Evolutionary conservation across 352 stramenopile species (phyloP).

Genomic region (Thalassiosira hispida): DNA sequence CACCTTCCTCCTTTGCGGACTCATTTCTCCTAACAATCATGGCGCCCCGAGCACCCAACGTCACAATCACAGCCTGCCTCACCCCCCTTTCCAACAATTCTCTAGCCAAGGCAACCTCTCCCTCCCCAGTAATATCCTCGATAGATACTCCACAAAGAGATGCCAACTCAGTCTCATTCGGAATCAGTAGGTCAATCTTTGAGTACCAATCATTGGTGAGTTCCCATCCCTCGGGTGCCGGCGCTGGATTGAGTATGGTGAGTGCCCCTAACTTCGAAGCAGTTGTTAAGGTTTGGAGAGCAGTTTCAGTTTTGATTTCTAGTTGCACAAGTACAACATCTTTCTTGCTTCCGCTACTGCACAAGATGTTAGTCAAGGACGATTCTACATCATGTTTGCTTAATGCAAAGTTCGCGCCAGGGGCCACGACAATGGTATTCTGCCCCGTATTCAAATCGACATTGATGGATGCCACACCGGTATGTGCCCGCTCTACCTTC

Average conservation of each 20-base stretch:
- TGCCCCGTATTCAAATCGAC: conserved; percentile 77
- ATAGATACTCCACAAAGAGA: conserved; percentile 44
- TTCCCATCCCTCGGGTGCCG: conserved; percentile 66
- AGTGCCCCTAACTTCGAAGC: conserved; percentile 63
- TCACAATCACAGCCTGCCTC: conserved; percentile 78
- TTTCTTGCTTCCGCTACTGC: conserved; percentile 16
- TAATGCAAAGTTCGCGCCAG: conserved; percentile 78
- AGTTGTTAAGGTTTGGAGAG: conserved; percentile 68
- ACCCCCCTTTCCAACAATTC: conserved; percentile 67
- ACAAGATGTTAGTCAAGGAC: conserved; percentile 29
- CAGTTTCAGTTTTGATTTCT: conserved; percentile 74
- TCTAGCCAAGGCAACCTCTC: conserved; percentile 64
- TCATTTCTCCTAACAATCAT: conserved; percentile 72
- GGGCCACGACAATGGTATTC: conserved; percentile 84
- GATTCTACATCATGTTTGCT: conserved; percentile 61
- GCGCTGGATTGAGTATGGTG: conserved; percentile 84
- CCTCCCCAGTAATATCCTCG: conserved; percentile 41
- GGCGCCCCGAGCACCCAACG: conserved; percentile 73
- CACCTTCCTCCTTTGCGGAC: neutral
- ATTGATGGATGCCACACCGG: conserved; percentile 74
- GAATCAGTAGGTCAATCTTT: conserved; percentile 80
- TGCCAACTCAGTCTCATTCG: conserved; percentile 83
- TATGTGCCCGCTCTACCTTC: conserved; percentile 31
- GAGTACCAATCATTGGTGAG: conserved; percentile 73
- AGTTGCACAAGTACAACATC: conserved; percentile 80